These are phyloP conservation scores for Phytophthora pinifolia DNA, from an alignment of 352 stramenopile genomes.

Conservation along the genomic window DNA sequence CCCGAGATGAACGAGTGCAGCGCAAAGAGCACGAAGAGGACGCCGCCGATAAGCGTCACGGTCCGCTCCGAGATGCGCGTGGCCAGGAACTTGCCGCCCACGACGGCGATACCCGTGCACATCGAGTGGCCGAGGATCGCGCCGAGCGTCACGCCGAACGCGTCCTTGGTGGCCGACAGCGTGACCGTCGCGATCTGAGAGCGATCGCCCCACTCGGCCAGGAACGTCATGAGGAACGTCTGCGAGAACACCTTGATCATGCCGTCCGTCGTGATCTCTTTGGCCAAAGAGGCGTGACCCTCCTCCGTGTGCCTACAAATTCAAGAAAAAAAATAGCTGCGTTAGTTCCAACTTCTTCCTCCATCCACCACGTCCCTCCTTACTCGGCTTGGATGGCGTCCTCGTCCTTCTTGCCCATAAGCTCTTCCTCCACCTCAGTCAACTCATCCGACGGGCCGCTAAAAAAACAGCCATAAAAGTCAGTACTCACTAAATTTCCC, in stretches of 20 bases:
- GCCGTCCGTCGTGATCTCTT: slow-evolving; percentile 39
- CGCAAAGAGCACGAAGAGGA: slow-evolving; percentile 97
- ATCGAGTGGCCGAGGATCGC: slow-evolving; percentile 97
- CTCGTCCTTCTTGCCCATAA: slow-evolving; percentile 82
- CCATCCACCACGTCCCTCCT: slow-evolving; percentile 2
- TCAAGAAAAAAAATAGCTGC: neutral
- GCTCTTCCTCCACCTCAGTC: slow-evolving; percentile 81
- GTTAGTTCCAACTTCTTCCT: neutral
- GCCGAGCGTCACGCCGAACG: slow-evolving; percentile 94
- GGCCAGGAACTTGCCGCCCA: slow-evolving; percentile 98
- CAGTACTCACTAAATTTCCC: slow-evolving; percentile 1
- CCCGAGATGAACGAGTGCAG: slow-evolving; percentile 95
- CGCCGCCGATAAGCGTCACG: slow-evolving; percentile 94
- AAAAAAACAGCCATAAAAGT: too few relatives aligned
- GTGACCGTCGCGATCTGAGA: slow-evolving; percentile 99
- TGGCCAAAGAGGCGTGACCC: slow-evolving; percentile 11
- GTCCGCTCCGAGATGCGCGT: slow-evolving; percentile 97
- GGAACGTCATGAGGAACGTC: slow-evolving; percentile 97
- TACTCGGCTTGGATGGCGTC: slow-evolving; percentile 51
- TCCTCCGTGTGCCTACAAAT: slow-evolving; percentile 31
- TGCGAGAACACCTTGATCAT: slow-evolving; percentile 92
- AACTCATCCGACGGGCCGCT: slow-evolving; percentile 82
- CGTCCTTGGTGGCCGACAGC: slow-evolving; percentile 95
- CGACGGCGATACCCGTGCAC: slow-evolving; percentile 97
- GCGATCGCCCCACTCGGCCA: slow-evolving; percentile 98